phyloP scores from a whole-genome alignment of 2,329 filamentous ascomycete genomes.

The Erysiphe neolycopersici region DNA sequence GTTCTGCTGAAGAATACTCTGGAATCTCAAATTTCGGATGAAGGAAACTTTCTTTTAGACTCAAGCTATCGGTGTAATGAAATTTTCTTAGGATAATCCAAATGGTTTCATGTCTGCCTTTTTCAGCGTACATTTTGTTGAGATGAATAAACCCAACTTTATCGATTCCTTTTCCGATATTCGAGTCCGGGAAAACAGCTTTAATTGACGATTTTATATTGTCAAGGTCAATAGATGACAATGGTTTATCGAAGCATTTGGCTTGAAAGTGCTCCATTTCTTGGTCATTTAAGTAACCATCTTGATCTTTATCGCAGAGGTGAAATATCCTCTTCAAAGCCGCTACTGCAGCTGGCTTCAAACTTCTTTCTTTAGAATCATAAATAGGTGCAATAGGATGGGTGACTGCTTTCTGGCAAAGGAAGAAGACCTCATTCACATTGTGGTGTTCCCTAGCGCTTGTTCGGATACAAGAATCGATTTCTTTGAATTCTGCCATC shows the following conservation, averaged over 20 bases:
- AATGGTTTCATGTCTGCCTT: constrained; percentile 90
- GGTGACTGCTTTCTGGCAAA: constrained; percentile 94
- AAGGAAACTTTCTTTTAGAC: constrained; percentile 69
- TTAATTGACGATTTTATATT: constrained; percentile 79
- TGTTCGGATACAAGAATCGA: constrained; percentile 88
- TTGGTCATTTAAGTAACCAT: constrained; percentile 68
- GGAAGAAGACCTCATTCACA: constrained; percentile 88
- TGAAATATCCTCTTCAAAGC: constrained; percentile 84
- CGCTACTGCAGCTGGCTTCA: constrained; percentile 73
- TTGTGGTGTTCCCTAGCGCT: constrained; percentile 82
- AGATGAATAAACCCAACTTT: constrained; percentile 63
- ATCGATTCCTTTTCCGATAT: constrained; percentile 47
- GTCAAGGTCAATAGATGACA: constrained; percentile 55
- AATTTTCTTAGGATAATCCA: constrained; percentile 93
- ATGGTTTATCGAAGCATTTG: constrained; percentile 72
- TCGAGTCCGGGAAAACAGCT: constrained; percentile 34
- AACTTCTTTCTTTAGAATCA: constrained; percentile 69
- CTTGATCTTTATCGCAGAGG: constrained; percentile 85
- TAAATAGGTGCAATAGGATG: constrained; percentile 92
- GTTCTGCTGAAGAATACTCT: constrained; percentile 70
- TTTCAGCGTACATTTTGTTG: constrained; percentile 91
- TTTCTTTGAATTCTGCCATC: constrained; percentile 97
- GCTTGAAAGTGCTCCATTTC: constrained; percentile 80
- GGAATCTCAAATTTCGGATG: constrained; percentile 89
- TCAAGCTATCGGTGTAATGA: constrained; percentile 87